Evolutionary conservation across 2,329 filamentous ascomycete species (phyloP), one percentile per base, ranked within the genome.

Genomic region (Aspergillus brunneoviolaceus): DNA sequence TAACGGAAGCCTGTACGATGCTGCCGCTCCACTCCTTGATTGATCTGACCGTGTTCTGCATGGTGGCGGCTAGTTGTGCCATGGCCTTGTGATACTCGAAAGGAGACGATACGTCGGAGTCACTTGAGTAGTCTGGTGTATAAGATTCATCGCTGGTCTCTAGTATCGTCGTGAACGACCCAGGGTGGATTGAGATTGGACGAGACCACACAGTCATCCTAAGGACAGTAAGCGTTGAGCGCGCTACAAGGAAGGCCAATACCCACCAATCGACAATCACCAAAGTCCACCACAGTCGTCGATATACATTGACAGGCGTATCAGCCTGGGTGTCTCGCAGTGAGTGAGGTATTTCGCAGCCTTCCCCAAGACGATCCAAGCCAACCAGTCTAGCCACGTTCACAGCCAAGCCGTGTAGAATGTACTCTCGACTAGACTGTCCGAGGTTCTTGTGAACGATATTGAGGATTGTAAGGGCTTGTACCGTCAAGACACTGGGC

Each of bases 191-290:
- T 2, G 52, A 55, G 31, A 55, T 48, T 11, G 52, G 52, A 10
- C 52, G 52, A 2, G 52, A 48, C 52, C 52, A 55, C 5, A 55
- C 52, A 6, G 52, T 55, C 52, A 55, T 55, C 52, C 52, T 55
- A 4, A 7, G 5, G 39, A 16, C 23, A 39, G 3, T 47, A 14
- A 45, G 11, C 27, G 23, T 31, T 2, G 16, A 29, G 42, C 25
- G 11, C 21, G 29, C 10, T 11, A 2, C 23, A 33, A 31, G n/a
- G 19, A 14, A 11, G 42, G 23, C 4, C 12, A 7, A 23, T 21
- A 6, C 52, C 5, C 12, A 55, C 52, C 52, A 55, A 29, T 55
- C 52, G 11, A 42, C 29, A 45, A 55, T 55, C 10, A 55, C 52
- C 52, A 55, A 11, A 11, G 52, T 55, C 52, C 52, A 55, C 52